Conservation (phyloP, 1,284 basidiomycete species). For the Cryptococcus amylolentus region DNA sequence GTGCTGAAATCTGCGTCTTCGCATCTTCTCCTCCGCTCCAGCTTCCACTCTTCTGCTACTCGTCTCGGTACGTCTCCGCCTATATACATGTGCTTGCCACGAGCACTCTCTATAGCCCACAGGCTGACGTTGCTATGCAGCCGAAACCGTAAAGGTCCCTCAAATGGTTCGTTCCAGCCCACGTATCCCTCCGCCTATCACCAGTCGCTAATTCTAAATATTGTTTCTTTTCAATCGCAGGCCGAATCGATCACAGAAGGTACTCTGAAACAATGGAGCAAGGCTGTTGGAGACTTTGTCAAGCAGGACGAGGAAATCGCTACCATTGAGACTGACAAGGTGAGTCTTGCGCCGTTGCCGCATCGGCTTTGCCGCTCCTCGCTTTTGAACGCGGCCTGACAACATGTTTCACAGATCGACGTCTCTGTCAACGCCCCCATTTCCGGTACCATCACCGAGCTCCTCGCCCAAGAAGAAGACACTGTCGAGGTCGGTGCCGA, state of each 20-base stretch:
- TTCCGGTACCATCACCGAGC: conserved; percentile 81
- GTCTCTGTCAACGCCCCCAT: conserved; percentile 92
- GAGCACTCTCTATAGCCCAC: not conserved
- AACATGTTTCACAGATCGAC: conserved; percentile 67
- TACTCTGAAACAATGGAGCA: conserved; percentile 91
- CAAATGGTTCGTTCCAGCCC: conserved; percentile 63
- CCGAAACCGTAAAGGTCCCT: conserved; percentile 89
- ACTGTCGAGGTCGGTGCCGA: conserved; percentile 95
- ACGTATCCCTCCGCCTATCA: not conserved
- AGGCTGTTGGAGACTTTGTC: conserved; percentile 89
- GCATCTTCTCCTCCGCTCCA: conserved; percentile 15
- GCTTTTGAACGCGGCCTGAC: conserved; percentile 7
- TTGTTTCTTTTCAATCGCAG: conserved; percentile 16
- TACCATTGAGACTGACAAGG: conserved; percentile 99
- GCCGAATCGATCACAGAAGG: conserved; percentile 98
- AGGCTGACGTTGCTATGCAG: conserved; percentile 7
- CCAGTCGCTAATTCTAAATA: not conserved
- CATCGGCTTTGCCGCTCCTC: not conserved
- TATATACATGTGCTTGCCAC: not conserved
- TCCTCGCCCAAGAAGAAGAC: conserved; percentile 86
- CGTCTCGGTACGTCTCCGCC: conserved; percentile 26
- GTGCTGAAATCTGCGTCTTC: conserved; percentile 7
- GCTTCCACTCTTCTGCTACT: conserved; percentile 39
- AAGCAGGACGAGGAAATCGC: conserved; percentile 93
- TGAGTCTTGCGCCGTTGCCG: conserved; percentile 38